These are phyloP conservation scores for Triadica sebifera DNA, from an alignment of 345 rosid genomes.

Conservation along the genomic window DNA sequence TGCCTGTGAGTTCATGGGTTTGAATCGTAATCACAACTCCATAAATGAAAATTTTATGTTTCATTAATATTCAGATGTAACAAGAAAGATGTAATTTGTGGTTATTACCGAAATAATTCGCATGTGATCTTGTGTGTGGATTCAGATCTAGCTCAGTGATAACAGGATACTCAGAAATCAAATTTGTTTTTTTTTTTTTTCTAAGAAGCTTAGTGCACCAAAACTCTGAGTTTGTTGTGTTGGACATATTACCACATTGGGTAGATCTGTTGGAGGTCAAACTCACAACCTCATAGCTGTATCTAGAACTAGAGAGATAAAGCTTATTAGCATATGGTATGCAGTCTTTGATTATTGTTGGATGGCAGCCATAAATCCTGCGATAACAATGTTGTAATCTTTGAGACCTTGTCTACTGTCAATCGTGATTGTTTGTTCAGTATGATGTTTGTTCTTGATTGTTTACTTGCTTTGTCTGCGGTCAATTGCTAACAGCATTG, in stretches of 20 bases:
- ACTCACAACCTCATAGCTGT: not conserved
- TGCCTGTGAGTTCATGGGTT: too few relatives aligned
- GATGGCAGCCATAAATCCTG: not conserved
- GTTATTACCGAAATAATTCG: too few relatives aligned
- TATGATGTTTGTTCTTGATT: slow-evolving; percentile 4
- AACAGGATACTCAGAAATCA: too few relatives aligned
- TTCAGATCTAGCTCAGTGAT: too few relatives aligned
- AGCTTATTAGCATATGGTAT: not conserved
- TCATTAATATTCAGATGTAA: too few relatives aligned
- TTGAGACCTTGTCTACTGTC: not conserved
- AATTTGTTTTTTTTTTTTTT: too few relatives aligned
- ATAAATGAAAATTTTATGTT: too few relatives aligned
- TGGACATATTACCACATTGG: not conserved
- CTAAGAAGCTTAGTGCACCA: too few relatives aligned
- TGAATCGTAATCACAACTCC: too few relatives aligned
- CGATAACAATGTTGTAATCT: not conserved
- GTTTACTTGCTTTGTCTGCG: not conserved
- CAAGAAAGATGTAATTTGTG: too few relatives aligned
- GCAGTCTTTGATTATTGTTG: not conserved
- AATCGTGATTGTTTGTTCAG: not conserved
- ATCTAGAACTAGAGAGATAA: not conserved
- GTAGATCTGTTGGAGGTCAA: not conserved
- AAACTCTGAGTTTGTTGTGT: too few relatives aligned
- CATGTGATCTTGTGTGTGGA: too few relatives aligned
- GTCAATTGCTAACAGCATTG: slow-evolving; percentile 45